Evolutionary conservation across 345 rosid genomes (phyloP).

Genomic region (Kernera saxatilis): DNA sequence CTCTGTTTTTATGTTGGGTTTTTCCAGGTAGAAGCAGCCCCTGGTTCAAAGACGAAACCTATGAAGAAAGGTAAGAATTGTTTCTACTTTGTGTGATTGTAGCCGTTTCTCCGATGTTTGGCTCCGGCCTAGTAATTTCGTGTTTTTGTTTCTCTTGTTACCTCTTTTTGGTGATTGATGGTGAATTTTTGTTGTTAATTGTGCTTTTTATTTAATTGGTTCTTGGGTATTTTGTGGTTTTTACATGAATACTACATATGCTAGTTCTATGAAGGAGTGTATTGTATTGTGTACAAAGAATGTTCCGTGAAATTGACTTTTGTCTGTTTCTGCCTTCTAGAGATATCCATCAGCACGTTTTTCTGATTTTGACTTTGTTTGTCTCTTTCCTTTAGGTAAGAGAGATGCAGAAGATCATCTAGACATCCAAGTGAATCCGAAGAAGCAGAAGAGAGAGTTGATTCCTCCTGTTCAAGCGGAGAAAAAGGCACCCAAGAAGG

Average conservation of each 20-base stretch:
- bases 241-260: neutral
- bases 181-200: neutral
- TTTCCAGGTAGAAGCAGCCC: constrained; percentile 32
- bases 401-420: constrained; percentile 52
- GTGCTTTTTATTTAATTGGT: neutral
- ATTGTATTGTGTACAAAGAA: too few relatives aligned
- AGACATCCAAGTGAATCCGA: constrained; percentile 38
- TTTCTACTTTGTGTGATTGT: neutral
- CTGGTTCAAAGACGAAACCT: constrained; percentile 29
- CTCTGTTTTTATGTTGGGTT: constrained; percentile 12
- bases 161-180: neutral
- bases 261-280: too few relatives aligned
- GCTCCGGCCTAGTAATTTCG: neutral
- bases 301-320: too few relatives aligned
- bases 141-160: neutral
- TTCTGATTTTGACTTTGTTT: neutral
- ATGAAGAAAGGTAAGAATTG: constrained; percentile 39
- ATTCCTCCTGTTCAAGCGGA: constrained; percentile 32
- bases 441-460: constrained; percentile 58
- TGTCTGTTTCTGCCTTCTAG: too few relatives aligned
- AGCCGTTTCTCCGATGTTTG: neutral
- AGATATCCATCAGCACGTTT: too few relatives aligned
- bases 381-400: constrained; percentile 36
- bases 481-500: constrained; percentile 38
- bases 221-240: neutral